phyloP scores from a whole-genome alignment of 257 asterid species.

The Capsicum pubescens region DNA sequence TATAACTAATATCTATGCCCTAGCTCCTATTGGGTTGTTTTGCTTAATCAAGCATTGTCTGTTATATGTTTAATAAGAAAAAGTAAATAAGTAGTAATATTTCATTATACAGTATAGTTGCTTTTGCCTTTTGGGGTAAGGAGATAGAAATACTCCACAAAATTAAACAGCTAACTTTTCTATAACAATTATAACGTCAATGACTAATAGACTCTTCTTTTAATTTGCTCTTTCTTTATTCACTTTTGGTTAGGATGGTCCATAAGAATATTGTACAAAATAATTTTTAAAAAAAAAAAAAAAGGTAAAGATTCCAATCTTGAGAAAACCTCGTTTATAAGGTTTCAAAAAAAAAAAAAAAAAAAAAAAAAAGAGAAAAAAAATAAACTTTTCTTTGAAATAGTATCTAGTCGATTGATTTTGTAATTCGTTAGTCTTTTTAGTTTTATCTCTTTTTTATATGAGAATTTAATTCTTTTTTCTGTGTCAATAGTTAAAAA shows the following conservation, averaged over 20 bases:
- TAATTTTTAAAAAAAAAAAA: not conserved
- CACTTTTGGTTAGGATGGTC: conserved; percentile 12
- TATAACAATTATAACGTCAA: conserved; percentile 22
- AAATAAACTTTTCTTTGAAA: not conserved
- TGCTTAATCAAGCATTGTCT: not conserved
- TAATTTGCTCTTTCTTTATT: conserved; percentile 24
- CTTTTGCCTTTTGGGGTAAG: not conserved
- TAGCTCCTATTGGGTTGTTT: not conserved
- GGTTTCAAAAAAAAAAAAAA: not conserved
- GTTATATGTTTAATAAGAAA: not conserved
- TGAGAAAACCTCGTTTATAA: conserved; percentile 5
- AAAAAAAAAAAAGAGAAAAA: not conserved
- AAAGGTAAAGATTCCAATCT: conserved; percentile 20
- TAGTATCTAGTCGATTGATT: too few relatives aligned
- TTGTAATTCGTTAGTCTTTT: too few relatives aligned
- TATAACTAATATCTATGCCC: not conserved
- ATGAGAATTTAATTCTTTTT: too few relatives aligned
- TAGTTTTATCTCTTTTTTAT: too few relatives aligned
- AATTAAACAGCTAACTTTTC: not conserved
- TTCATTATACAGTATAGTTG: not conserved
- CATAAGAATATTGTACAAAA: conserved; percentile 26
- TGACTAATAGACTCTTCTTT: conserved; percentile 28
- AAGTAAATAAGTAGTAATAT: not conserved
- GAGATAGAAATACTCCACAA: not conserved
- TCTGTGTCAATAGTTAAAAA: too few relatives aligned